A percentile compares a stretch with the other conserved stretches of the same genome.
These are phyloP conservation scores for Purshia tridentata DNA, from an alignment of 306 rosid genomes.

Conservation along the genomic window DNA sequence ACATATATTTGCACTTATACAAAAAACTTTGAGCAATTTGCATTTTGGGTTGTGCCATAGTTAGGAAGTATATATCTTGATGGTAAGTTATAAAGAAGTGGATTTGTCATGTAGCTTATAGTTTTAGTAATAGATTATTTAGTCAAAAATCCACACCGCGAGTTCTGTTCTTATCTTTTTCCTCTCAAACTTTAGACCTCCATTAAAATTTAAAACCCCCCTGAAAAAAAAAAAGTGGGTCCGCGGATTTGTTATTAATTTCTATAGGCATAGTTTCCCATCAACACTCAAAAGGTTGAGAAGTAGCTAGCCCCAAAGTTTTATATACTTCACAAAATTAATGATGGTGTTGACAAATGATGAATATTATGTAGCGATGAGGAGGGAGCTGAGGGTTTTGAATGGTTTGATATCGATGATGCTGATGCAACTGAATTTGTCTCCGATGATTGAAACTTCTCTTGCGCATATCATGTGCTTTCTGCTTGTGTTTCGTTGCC, in stretches of 20 bases:
- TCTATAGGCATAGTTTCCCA: background rate
- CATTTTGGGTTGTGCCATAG: too few species aligned
- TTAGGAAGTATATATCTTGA: too few species aligned
- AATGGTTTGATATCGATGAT: background rate
- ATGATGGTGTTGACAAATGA: slow-evolving; percentile 1
- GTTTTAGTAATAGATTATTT: too few species aligned
- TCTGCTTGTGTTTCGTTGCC: slow-evolving; percentile 28
- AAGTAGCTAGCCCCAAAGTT: background rate
- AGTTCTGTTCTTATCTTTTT: too few species aligned
- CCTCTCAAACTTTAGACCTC: too few species aligned
- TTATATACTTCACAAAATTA: background rate
- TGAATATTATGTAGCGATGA: background rate
- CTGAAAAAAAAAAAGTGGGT: slow-evolving; percentile 14
- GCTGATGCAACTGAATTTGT: slow-evolving; percentile 1
- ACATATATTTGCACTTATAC: too few species aligned
- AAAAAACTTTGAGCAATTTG: too few species aligned
- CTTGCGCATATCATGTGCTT: background rate
- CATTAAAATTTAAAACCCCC: too few species aligned
- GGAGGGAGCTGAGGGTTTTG: background rate
- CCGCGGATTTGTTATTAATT: slow-evolving; percentile 14
- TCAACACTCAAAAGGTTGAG: slow-evolving; percentile 5
- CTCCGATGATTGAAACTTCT: slow-evolving; percentile 8
- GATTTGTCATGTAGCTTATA: too few species aligned
- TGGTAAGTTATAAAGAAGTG: too few species aligned
- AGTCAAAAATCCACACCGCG: too few species aligned